phyloP scores from a whole-genome alignment of 2,329 filamentous ascomycete species.

The Thielaviopsis euricoi region DNA sequence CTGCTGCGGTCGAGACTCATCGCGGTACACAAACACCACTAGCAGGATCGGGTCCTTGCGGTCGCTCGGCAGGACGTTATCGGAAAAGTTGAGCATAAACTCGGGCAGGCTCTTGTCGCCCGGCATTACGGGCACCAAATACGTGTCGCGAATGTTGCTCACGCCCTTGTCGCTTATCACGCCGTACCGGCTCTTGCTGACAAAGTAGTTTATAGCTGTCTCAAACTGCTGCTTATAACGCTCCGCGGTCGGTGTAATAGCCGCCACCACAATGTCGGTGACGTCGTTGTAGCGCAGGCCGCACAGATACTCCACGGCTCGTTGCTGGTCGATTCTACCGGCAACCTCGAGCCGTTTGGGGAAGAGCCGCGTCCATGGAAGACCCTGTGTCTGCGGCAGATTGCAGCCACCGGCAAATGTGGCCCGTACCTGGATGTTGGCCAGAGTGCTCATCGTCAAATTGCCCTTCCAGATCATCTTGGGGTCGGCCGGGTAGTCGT shows the following conservation, averaged over 20 bases:
- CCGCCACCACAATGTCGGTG: slow-evolving; percentile 72
- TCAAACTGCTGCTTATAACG: slow-evolving; percentile 48
- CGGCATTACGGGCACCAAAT: slow-evolving; percentile 70
- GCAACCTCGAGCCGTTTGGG: slow-evolving; percentile 54
- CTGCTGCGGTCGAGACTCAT: slow-evolving; percentile 22
- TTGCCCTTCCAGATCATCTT: slow-evolving; percentile 64
- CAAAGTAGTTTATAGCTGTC: slow-evolving; percentile 75
- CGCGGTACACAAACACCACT: slow-evolving; percentile 69
- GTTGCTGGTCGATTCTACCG: slow-evolving; percentile 64
- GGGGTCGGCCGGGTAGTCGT: slow-evolving; percentile 65
- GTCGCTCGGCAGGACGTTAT: slow-evolving; percentile 59
- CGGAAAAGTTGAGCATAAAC: slow-evolving; percentile 76
- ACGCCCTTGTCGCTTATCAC: slow-evolving; percentile 65
- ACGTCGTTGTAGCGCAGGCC: slow-evolving; percentile 65
- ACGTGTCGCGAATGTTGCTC: slow-evolving; percentile 72
- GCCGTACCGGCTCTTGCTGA: slow-evolving; percentile 65
- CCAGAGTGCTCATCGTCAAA: slow-evolving; percentile 60
- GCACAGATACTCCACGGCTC: slow-evolving; percentile 82
- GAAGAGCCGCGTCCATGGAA: slow-evolving; percentile 59
- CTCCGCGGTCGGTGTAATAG: slow-evolving; percentile 48
- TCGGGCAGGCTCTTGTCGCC: slow-evolving; percentile 59
- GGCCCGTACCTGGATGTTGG: slow-evolving; percentile 60
- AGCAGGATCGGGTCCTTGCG: slow-evolving; percentile 63
- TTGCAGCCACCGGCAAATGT: slow-evolving; percentile 76
- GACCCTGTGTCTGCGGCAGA: slow-evolving; percentile 30